phyloP scores from a whole-genome alignment of 2,329 filamentous ascomycete genomes.

The Penicillium sp. region DNA sequence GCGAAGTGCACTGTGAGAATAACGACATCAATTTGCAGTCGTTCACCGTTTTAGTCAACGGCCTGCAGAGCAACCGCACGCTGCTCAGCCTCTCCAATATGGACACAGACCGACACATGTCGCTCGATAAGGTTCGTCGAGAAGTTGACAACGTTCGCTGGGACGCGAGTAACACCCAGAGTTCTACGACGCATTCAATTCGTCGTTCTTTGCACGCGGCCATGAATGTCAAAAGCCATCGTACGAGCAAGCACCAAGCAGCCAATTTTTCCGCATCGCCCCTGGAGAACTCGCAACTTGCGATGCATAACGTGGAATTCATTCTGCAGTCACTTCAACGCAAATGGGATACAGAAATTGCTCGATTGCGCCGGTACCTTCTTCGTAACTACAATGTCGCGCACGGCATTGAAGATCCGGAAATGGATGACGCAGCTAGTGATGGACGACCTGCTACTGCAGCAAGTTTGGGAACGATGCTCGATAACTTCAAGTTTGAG shows the following conservation, averaged over 20 bases:
- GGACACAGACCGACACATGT: slow-evolving; percentile 63
- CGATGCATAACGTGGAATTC: slow-evolving; percentile 45
- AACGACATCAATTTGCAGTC: slow-evolving; percentile 74
- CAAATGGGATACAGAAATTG: slow-evolving; percentile 52
- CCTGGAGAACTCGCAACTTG: slow-evolving; percentile 28
- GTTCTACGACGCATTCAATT: slow-evolving; percentile 43
- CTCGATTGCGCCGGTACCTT: slow-evolving; percentile 49
- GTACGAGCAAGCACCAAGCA: slow-evolving; percentile 36
- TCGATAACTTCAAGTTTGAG: slow-evolving; percentile 43
- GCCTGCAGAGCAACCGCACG: slow-evolving; percentile 67
- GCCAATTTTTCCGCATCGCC: slow-evolving; percentile 23
- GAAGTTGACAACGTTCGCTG: slow-evolving; percentile 58
- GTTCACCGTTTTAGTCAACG: slow-evolving; percentile 70
- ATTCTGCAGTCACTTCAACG: slow-evolving; percentile 46
- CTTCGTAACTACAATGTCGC: slow-evolving; percentile 50
- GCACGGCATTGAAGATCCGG: slow-evolving; percentile 37
- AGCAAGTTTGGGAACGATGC: slow-evolving; percentile 42
- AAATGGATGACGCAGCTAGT: slow-evolving; percentile 38
- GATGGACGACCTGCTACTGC: slow-evolving; percentile 45
- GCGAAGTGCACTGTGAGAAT: slow-evolving; percentile 71
- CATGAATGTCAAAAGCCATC: slow-evolving; percentile 40
- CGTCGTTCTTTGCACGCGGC: slow-evolving; percentile 50
- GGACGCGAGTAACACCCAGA: slow-evolving; percentile 37
- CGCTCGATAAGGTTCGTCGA: slow-evolving; percentile 63
- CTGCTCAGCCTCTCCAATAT: slow-evolving; percentile 67